Base-by-base conservation (phyloP, 2,329 filamentous ascomycete species). In the Fusarium illudens region DNA sequence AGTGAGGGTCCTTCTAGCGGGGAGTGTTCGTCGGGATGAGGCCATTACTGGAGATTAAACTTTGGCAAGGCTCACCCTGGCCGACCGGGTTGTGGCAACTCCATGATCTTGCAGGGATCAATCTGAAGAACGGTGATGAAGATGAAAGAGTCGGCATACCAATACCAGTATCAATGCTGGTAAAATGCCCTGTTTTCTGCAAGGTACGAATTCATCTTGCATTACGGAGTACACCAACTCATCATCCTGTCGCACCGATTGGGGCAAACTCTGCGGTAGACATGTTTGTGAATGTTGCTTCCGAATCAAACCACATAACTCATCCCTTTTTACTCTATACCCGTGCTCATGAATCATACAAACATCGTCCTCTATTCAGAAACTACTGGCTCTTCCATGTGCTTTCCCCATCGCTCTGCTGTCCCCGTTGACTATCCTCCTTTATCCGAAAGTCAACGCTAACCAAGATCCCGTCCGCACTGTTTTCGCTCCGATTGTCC, bases 401-500 rank as follows among this genome's bases (percentile, higher is more conserved):
- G 12, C 48, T 22, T 17, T 69, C 61, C n/a, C 44, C 64, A 6
- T 53, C 37, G 34, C 39, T 49, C 32, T 55, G 67, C 27, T 54
- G 66, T 13, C 32, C 34, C 19, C 50, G 49, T n/a, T 54, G 52
- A 22, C 7, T 51, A 42, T 70, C 65, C 27, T 79, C 76, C 22
- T 78, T 73, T 19, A 79, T 59, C n/a, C 75, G 70, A 56, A 80
- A 79, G n/a, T 79, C 78, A 34, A 79, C 73, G 44, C 76, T 71
- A 10, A 80, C 78, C 39, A 79, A 63, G 20, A 80, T 80, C 0
- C 76, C 77, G 34, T 78, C 76, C 0, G 70, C 62, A 12, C 73
- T 71, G 4, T 70, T 71, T 42, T 70, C 68, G 60, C 64, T 68
- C 51, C 71, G 64, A 25, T 71, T 67, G 46, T 72, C 71, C 25